Percentiles rank a stretch among this genome's conserved stretches.
Conservation (phyloP, 495 filamentous ascomycete genomes). For the Aspergillus campestris region DNA sequence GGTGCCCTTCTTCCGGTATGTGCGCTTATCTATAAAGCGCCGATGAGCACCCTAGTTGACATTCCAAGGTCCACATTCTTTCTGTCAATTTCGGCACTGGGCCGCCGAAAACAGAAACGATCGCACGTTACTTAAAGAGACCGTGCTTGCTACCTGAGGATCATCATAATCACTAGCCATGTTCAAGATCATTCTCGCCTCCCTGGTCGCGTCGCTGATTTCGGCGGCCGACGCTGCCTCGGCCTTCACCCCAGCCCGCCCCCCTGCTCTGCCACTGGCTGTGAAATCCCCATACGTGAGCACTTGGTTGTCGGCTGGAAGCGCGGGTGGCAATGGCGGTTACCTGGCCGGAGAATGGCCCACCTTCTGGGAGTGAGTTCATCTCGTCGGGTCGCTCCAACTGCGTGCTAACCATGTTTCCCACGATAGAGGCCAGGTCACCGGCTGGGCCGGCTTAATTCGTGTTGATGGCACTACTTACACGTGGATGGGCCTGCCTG, state of each 20-base stretch:
- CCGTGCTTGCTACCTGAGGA: slow-evolving; percentile 17
- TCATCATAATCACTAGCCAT: slow-evolving; percentile 14
- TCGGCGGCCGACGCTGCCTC: slow-evolving; percentile 28
- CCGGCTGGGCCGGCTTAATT: slow-evolving; percentile 49
- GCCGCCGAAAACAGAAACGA: slow-evolving; percentile 1
- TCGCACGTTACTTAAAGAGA: slow-evolving; percentile 10
- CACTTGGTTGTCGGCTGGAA: slow-evolving; percentile 46
- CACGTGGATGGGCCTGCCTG: slow-evolving; percentile 48
- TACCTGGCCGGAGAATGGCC: slow-evolving; percentile 53
- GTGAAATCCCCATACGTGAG: slow-evolving; percentile 51
- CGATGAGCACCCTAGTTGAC: no score
- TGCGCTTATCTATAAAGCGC: no score
- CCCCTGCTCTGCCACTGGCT: slow-evolving; percentile 48
- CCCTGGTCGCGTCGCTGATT: slow-evolving; percentile 18
- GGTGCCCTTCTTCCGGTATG: no score
- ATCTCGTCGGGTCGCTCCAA: background rate
- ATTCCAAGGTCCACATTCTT: background rate
- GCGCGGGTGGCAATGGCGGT: slow-evolving; percentile 47
- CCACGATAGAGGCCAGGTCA: slow-evolving; percentile 34
- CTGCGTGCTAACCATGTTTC: background rate
- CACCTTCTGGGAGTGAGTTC: slow-evolving; percentile 45
- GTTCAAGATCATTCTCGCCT: slow-evolving; percentile 18
- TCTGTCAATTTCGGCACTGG: background rate
- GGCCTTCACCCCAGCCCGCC: slow-evolving; percentile 46
- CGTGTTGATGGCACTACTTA: slow-evolving; percentile 47